phyloP scores from a whole-genome alignment of 148 eudicot species.

The Chenopodium album region DNA sequence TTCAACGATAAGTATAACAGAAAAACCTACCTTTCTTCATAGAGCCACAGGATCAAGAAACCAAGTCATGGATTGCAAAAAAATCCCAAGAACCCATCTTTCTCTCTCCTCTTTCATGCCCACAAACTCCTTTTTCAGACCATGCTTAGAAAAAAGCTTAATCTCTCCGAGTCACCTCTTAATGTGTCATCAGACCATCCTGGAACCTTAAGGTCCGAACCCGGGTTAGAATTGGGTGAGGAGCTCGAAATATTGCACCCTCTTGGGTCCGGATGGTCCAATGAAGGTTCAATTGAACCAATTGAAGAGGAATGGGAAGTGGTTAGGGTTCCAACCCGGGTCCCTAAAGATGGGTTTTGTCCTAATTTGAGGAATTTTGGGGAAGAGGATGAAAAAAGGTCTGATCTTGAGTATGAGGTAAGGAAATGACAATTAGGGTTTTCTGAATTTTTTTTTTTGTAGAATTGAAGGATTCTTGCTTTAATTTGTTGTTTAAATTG shows the following conservation, averaged over 20 bases:
- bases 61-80: neutral
- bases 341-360: neutral
- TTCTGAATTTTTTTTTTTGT: neutral
- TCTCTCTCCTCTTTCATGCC: neutral
- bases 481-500: too few relatives aligned
- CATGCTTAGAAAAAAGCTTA: slow-evolving; percentile 44
- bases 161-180: slow-evolving; percentile 34
- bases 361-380: slow-evolving; percentile 24
- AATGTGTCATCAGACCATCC: slow-evolving; percentile 19
- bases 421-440: neutral
- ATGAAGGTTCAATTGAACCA: slow-evolving; percentile 19
- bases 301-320: slow-evolving; percentile 30
- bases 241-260: slow-evolving; percentile 50
- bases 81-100: neutral
- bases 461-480: neutral
- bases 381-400: slow-evolving; percentile 49
- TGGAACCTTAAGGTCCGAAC: slow-evolving; percentile 24
- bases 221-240: slow-evolving; percentile 34
- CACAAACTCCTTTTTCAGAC: neutral
- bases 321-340: slow-evolving; percentile 7
- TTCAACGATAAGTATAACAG: neutral
- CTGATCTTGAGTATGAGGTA: slow-evolving; percentile 70
- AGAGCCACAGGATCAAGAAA: neutral
- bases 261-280: slow-evolving; percentile 26
- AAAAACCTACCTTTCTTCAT: slow-evolving; percentile 23